Conservation (phyloP, 208 protist genomes). For the Leishmania aethiopica region DNA sequence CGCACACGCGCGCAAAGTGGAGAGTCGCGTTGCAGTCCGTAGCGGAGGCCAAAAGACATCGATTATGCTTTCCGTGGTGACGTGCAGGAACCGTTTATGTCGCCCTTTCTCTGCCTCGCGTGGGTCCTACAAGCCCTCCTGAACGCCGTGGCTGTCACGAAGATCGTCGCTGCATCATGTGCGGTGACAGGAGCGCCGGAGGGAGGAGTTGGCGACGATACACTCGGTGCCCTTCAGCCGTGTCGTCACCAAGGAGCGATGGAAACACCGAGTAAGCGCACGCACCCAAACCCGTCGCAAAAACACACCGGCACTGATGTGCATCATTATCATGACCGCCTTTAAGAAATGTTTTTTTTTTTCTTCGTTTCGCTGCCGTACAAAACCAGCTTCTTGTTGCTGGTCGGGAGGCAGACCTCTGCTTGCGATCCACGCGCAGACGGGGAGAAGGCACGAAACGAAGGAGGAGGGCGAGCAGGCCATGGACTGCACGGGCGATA, state of each 20-base stretch:
- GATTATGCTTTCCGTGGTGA: not conserved
- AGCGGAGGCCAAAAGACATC: not conserved
- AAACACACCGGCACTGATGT: too few relatives aligned
- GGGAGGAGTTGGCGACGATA: not conserved
- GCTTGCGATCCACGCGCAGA: not conserved
- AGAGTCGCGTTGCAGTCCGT: not conserved
- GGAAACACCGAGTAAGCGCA: not conserved
- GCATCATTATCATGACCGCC: too few relatives aligned
- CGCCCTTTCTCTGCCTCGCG: not conserved
- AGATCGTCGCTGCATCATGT: not conserved
- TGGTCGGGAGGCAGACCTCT: not conserved
- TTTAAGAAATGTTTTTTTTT: not conserved
- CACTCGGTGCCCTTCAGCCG: not conserved
- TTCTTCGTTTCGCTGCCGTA: constrained; percentile 1
- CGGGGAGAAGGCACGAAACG: not conserved
- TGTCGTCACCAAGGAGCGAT: not conserved
- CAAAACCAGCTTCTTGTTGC: not conserved
- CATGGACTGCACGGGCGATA: not conserved
- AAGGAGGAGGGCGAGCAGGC: not conserved
- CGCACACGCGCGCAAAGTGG: not conserved
- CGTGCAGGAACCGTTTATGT: not conserved
- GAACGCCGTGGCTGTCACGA: not conserved
- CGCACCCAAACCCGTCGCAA: too few relatives aligned
- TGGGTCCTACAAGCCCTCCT: not conserved
- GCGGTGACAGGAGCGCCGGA: not conserved